Evolutionary conservation across 352 stramenopile genomes (phyloP).

Genomic region (Globisporangium megalacanthum): DNA sequence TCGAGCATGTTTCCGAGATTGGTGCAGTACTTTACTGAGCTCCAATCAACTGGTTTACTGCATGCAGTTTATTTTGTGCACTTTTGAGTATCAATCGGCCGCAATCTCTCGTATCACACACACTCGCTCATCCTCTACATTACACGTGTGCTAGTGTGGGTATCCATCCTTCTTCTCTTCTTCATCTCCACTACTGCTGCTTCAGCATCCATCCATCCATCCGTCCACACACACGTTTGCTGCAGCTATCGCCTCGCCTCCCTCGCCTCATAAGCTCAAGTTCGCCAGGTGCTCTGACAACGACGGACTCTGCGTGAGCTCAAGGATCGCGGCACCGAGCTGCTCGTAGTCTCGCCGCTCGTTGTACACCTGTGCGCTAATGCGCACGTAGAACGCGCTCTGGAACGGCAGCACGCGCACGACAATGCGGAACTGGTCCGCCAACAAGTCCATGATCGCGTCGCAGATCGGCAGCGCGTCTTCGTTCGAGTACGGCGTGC

Average conservation of each 20-base stretch:
- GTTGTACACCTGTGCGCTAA: conserved; percentile 85
- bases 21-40: no score
- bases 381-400: conserved; percentile 63
- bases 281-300: conserved; percentile 59
- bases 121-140: no score
- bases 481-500: conserved; percentile 47
- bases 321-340: conserved; percentile 61
- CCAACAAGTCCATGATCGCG: conserved; percentile 75
- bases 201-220: no score
- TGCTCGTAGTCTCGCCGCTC: conserved; percentile 76
- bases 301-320: conserved; percentile 63
- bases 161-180: no score
- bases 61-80: no score
- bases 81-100: no score
- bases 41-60: no score
- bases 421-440: conserved; percentile 66
- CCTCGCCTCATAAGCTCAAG: conserved; percentile 42
- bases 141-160: no score
- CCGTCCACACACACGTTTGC: not conserved
- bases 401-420: conserved; percentile 70
- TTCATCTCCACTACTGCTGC: no score
- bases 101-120: no score
- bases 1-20: no score
- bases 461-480: conserved; percentile 63
- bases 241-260: not conserved